Conservation (phyloP, 495 filamentous ascomycete species). For the Hypoxylon lenormandii region DNA sequence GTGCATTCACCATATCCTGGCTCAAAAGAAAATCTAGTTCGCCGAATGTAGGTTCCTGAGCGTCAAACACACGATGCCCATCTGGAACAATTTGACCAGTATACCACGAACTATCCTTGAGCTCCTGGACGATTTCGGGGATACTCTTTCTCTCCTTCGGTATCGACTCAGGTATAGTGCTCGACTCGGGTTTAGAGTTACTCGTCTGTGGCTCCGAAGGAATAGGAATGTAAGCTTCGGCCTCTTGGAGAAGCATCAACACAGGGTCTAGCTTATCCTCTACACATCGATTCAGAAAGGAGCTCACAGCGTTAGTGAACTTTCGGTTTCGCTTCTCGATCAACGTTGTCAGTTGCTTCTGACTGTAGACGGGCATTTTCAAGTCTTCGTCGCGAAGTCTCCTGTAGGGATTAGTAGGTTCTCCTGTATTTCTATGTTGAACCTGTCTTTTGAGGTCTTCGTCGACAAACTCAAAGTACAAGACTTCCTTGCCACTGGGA, state of each 20-base stretch:
- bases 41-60: constrained; percentile 83
- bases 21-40: constrained; percentile 88
- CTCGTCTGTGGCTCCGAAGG: constrained; percentile 45
- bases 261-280: constrained; percentile 75
- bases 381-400: constrained; percentile 79
- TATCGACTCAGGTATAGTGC: constrained; percentile 72
- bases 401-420: constrained; percentile 71
- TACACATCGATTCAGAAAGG: constrained; percentile 79
- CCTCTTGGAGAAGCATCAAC: constrained; percentile 68
- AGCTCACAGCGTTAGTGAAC: constrained; percentile 80
- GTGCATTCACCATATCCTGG: constrained; percentile 89
- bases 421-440: constrained; percentile 74
- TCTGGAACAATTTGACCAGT: constrained; percentile 92
- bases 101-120: constrained; percentile 87
- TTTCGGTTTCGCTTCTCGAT: constrained; percentile 93
- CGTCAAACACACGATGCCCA: constrained; percentile 91
- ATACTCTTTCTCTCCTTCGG: constrained; percentile 85
- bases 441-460: constrained; percentile 88
- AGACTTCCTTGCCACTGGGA: constrained; percentile 68
- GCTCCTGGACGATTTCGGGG: constrained; percentile 84
- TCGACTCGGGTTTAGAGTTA: constrained; percentile 49
- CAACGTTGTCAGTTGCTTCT: constrained; percentile 87
- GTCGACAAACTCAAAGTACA: constrained; percentile 93
- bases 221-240: constrained; percentile 62
- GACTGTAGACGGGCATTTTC: constrained; percentile 93